Evolutionary conservation across 73 alveolate species (phyloP).

Genomic region (Paramecium primaurelia): DNA sequence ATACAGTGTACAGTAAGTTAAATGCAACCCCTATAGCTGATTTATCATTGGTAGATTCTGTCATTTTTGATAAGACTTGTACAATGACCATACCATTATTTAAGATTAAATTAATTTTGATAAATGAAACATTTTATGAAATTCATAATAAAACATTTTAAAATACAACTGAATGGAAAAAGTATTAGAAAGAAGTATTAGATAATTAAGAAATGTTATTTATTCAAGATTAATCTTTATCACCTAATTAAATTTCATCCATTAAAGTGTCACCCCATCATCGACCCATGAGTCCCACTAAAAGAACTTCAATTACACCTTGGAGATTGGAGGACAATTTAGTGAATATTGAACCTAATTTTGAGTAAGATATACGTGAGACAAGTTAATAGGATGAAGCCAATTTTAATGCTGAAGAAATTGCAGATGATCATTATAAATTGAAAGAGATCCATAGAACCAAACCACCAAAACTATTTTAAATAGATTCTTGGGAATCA

Average conservation of each 20-base stretch:
- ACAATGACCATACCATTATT: background rate
- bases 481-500: constrained; percentile 24
- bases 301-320: background rate
- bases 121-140: background rate
- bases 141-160: background rate
- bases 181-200: background rate
- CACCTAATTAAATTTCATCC: background rate
- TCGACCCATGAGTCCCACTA: background rate
- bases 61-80: constrained; percentile 25
- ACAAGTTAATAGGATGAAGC: constrained; percentile 38
- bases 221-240: background rate
- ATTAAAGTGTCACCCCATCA: background rate
- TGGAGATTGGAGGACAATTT: background rate
- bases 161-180: background rate
- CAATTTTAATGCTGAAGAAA: constrained; percentile 17
- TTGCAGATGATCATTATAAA: constrained; percentile 8
- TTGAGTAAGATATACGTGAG: background rate
- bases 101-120: background rate
- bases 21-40: constrained; percentile 23
- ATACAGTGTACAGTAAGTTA: background rate
- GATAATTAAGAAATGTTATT: background rate
- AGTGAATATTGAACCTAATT: background rate
- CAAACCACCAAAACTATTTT: background rate
- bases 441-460: constrained; percentile 15
- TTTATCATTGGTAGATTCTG: background rate